Evolutionary conservation across 768 basidiomycete species (phyloP).

Genomic region (Amanita exitialis): DNA sequence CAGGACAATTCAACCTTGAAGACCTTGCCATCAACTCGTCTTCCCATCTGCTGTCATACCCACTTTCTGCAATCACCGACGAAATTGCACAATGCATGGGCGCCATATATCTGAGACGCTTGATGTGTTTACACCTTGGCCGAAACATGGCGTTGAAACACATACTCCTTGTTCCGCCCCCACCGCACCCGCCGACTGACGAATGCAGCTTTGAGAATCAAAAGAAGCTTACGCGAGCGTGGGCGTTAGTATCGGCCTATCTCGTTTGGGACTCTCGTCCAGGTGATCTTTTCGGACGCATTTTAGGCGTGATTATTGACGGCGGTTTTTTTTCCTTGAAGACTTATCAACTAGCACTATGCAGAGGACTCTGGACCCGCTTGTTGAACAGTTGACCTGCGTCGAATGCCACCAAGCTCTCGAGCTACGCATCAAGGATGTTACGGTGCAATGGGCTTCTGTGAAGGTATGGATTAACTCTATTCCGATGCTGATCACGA

Average conservation of each 20-base stretch:
- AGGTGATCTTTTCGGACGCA: slow-evolving; percentile 14
- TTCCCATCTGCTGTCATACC: slow-evolving; percentile 24
- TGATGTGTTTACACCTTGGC: slow-evolving; percentile 26
- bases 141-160: slow-evolving; percentile 25
- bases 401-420: slow-evolving; percentile 17
- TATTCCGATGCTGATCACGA: background rate
- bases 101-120: slow-evolving; percentile 28
- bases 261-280: slow-evolving; percentile 27
- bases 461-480: slow-evolving; percentile 17
- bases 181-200: slow-evolving; percentile 18
- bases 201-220: slow-evolving; percentile 23
- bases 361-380: slow-evolving; percentile 15
- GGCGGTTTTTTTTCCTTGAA: slow-evolving; percentile 3
- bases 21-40: slow-evolving; percentile 28
- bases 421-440: slow-evolving; percentile 16
- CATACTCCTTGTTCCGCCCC: slow-evolving; percentile 19
- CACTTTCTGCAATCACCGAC: slow-evolving; percentile 25
- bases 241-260: slow-evolving; percentile 25
- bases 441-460: slow-evolving; percentile 20
- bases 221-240: slow-evolving; percentile 24
- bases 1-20: slow-evolving; percentile 22
- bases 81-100: slow-evolving; percentile 27
- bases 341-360: slow-evolving; percentile 19
- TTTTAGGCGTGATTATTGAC: too few relatives aligned
- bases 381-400: slow-evolving; percentile 20